Evolutionary conservation across 805 yeast species (phyloP), one percentile per base, ranked within the genome.

Genomic region (Candida morakotiae): DNA sequence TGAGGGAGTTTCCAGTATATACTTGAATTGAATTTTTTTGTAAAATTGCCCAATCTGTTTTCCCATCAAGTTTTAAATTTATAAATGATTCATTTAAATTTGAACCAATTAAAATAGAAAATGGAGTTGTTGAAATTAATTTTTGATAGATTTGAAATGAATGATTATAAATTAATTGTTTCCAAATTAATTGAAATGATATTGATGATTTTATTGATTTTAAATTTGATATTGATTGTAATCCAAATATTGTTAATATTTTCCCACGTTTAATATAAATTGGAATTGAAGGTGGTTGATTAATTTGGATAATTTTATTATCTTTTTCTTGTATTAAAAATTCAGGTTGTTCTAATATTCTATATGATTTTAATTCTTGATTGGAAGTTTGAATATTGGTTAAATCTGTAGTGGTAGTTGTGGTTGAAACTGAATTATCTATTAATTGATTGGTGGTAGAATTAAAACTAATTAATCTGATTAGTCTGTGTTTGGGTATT

Each of bases 41-140:
- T 31, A 81, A 61, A 3, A 81, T 39, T 1, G 81, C 83, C 83
- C 84, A 81, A 47, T 81, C 87, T 14, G 55, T 53, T 1, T 74
- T 60, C 2, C 87, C 87, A 44, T 81, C 83, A 40, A 81, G 50
- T 3, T 60, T 42, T 18, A 81, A 40, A 28, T 57, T 62, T 8
- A 67, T 69, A 43, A 76, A 69, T 2, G 79, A 60, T 32, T 62
- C 68, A 14, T 53, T 43, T 31, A 40, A 48, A 31, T 43, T 34
- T 2, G 77, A 62, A 11, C 75, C 64, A 1, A 75, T 60, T 36
- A 75, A 54, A 20, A 69, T 37, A 13, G 69, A 67, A 33, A 69
- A 55, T 8, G 79, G 74, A 15, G 63, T 62, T 0, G 81, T 71
- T 1, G 77, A 64, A 9, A 73, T 61, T 2, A 79, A 36, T 31